phyloP scores from a whole-genome alignment of 1,284 basidiomycete species.

The Trichosporon ovoides region DNA sequence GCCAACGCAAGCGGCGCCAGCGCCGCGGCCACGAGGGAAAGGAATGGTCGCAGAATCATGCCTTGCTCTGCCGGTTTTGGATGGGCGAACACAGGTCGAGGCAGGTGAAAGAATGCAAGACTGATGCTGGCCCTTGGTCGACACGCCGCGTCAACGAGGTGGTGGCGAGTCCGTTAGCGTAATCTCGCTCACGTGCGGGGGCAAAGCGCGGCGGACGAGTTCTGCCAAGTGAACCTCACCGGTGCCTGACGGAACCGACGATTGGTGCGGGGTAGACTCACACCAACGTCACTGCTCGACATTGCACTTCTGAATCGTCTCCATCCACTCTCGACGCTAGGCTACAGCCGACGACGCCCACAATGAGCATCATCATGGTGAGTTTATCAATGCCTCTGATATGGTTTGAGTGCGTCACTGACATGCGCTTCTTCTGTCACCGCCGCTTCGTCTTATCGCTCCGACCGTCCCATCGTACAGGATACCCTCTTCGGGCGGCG shows the following conservation, averaged over 20 bases:
- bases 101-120: not conserved
- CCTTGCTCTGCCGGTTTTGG: not conserved
- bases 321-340: not conserved
- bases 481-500: constrained; percentile 91
- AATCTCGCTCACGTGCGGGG: not conserved
- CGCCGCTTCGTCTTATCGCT: not conserved
- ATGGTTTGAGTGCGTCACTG: not conserved
- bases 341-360: not conserved
- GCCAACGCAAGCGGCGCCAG: not conserved
- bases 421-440: not conserved
- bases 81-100: not conserved
- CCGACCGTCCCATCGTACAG: constrained; percentile 48
- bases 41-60: not conserved
- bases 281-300: not conserved
- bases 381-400: not conserved
- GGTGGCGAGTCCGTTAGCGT: not conserved
- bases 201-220: not conserved
- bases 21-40: not conserved
- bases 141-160: not conserved
- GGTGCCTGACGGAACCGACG: not conserved
- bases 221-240: too few species aligned
- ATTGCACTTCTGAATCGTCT: not conserved
- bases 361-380: constrained; percentile 34
- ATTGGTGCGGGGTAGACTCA: not conserved
- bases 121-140: too few species aligned